These are phyloP conservation scores for Fomitopsis betulina DNA, from an alignment of 1,284 basidiomycete species.

Conservation along the genomic window DNA sequence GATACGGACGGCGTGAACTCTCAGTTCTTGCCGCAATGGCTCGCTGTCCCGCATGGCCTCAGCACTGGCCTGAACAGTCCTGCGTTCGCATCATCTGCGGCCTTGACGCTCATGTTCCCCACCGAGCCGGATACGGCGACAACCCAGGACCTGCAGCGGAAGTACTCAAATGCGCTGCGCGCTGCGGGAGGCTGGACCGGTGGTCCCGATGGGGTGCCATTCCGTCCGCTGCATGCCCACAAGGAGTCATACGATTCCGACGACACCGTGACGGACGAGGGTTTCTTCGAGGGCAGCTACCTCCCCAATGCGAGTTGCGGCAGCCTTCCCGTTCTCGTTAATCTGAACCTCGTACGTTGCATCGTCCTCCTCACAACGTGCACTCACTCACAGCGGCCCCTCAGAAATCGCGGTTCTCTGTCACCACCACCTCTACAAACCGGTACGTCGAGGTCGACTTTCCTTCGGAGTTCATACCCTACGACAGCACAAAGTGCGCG, in stretches of 20 bases:
- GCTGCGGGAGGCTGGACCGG: conserved; percentile 6
- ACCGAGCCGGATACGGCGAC: conserved; percentile 12
- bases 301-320: conserved; percentile 18
- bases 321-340: conserved; percentile 26
- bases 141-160: conserved; percentile 10
- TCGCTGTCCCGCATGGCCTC: conserved; percentile 15
- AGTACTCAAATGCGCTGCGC: neutral
- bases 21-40: conserved; percentile 16
- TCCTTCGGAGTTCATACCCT: conserved; percentile 16
- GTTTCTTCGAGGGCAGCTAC: conserved; percentile 26
- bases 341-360: conserved; percentile 28
- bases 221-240: neutral
- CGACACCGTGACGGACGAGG: conserved; percentile 22
- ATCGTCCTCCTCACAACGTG: neutral
- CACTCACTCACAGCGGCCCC: neutral
- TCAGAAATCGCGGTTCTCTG: conserved; percentile 47
- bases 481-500: conserved; percentile 4
- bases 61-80: conserved; percentile 18
- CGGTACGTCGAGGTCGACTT: conserved; percentile 36
- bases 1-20: conserved; percentile 25
- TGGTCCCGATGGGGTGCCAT: neutral
- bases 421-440: conserved; percentile 47
- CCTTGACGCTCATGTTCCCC: conserved; percentile 13
- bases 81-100: conserved; percentile 21
- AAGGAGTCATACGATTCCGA: conserved; percentile 1